Evolutionary conservation across 176 grass and related monocot species (phyloP).

Genomic region (Eragrostis curvula): DNA sequence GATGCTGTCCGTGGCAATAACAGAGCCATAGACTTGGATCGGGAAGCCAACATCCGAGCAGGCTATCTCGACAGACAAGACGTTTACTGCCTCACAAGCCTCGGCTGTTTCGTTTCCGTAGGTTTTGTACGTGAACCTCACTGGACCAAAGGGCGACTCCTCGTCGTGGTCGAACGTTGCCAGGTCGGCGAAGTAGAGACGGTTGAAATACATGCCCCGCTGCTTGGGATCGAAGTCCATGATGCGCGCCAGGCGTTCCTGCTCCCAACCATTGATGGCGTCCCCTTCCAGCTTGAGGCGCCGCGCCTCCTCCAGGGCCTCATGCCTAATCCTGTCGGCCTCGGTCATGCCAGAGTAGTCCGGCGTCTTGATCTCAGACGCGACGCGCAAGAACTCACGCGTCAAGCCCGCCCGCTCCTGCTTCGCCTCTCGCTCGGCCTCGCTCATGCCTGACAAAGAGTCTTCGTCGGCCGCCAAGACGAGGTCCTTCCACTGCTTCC

Average conservation of each 20-base stretch:
- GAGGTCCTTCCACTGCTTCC: no score
- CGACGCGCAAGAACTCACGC: no score
- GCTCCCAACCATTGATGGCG: accelerated
- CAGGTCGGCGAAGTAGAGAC: neutral
- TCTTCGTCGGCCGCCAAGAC: no score
- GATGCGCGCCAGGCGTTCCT: neutral
- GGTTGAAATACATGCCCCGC: neutral
- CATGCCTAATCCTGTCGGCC: neutral
- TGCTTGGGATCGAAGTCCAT: slow-evolving; percentile 21
- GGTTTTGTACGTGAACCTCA: neutral
- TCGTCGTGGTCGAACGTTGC: neutral
- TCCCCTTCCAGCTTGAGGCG: neutral
- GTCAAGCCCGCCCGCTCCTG: no score
- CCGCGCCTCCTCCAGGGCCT: no score
- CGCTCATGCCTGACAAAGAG: no score
- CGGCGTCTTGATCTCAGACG: neutral
- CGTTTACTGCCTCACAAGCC: neutral
- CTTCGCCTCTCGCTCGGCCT: no score
- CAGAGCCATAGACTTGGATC: slow-evolving; percentile 8
- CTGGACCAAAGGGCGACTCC: neutral
- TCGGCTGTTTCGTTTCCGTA: neutral
- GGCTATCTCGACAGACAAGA: neutral
- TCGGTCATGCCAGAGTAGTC: neutral
- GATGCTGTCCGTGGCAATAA: slow-evolving; percentile 5
- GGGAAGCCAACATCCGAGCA: slow-evolving; percentile 18